Percentiles rank a stretch among this genome's conserved stretches.
Evolutionary conservation across 352 stramenopile genomes (phyloP).

Genomic region (Thalassiosira livingstoniorum): DNA sequence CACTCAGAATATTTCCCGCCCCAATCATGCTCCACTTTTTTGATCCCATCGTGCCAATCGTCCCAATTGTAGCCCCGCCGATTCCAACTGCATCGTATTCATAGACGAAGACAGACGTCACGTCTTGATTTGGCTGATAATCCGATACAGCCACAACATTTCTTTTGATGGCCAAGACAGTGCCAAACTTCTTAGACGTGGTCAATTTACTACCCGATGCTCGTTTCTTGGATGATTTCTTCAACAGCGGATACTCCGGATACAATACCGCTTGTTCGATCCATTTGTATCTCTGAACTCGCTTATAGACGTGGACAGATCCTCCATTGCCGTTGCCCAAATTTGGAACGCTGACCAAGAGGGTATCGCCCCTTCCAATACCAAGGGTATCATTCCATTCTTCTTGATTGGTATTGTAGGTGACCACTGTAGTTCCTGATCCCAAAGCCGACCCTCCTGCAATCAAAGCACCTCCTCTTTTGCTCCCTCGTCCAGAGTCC

Average conservation of each 20-base stretch:
- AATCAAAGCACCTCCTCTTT: too few relatives aligned
- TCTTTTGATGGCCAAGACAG: slow-evolving; percentile 30
- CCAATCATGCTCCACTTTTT: slow-evolving; percentile 50
- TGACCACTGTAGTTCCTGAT: not conserved
- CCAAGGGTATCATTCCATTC: slow-evolving; percentile 29
- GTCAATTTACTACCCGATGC: not conserved
- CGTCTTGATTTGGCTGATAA: slow-evolving; percentile 35
- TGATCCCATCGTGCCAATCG: not conserved
- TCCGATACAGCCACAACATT: slow-evolving; percentile 49
- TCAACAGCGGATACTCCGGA: too few relatives aligned
- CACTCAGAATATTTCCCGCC: slow-evolving; percentile 42
- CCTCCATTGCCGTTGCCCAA: slow-evolving; percentile 21
- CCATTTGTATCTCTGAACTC: slow-evolving; percentile 51
- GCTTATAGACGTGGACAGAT: slow-evolving; percentile 44
- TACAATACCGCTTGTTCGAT: slow-evolving; percentile 21
- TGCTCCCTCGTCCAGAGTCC: too few relatives aligned
- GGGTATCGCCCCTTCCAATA: slow-evolving; percentile 38
- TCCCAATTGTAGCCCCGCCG: not conserved
- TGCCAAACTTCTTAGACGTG: slow-evolving; percentile 39
- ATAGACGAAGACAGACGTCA: slow-evolving; percentile 51
- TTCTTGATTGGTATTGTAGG: slow-evolving; percentile 25
- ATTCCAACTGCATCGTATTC: slow-evolving; percentile 33
- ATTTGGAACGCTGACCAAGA: slow-evolving; percentile 44
- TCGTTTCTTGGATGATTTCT: not conserved
- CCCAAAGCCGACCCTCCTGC: not conserved